Evolutionary conservation across 2,329 filamentous ascomycete species (phyloP), one percentile per base, ranked within the genome.

Genomic region (Colletotrichum orchidophilum): DNA sequence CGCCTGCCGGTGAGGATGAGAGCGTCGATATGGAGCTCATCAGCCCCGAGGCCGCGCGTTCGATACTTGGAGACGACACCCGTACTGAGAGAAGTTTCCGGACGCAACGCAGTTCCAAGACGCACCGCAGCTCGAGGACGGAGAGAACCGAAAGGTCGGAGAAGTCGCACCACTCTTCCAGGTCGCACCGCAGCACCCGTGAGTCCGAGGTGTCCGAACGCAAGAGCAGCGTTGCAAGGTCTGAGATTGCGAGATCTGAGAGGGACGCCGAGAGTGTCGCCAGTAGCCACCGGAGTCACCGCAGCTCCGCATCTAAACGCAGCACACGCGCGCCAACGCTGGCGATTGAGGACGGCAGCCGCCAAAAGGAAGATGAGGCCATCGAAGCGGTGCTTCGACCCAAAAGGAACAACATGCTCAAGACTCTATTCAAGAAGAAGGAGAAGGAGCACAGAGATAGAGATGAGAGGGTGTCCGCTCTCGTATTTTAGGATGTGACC

Each of bases 381-480:
- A 74, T 82, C 58, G 81, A 83, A n/a, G 65, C 81, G 33, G 82
- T 84, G 2, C 73, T 87, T n/a, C 80, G 84, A 50, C 83, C 85
- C 11, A 87, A 86, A 77, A 83, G 82, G 72, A 83, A 86, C 74
- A 89, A 85, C 76, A 87, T 90, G 87, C 83, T 91, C 73, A 90
- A 89, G 81, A 80, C 83, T 3, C 74, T 90, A 68, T 90, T 91
- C 77, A 88, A 87, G 82, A 86, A 83, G 80, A 87, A 87, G 78
- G 82, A 85, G 26, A 82, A 80, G 76, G 83, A 84, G 46, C 81
- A 82, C 66, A 79, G 79, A 58, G 77, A 78, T 39, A 77, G 73
- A 42, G 78, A 78, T 33, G 70, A 72, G 39, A 59, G 59, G 27
- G 72, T 70, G 6, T 73, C 72, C 29, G 72, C 72, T 13, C 26